Base-by-base conservation (phyloP, 306 rosid species). In the Prunus kanzakura region DNA sequence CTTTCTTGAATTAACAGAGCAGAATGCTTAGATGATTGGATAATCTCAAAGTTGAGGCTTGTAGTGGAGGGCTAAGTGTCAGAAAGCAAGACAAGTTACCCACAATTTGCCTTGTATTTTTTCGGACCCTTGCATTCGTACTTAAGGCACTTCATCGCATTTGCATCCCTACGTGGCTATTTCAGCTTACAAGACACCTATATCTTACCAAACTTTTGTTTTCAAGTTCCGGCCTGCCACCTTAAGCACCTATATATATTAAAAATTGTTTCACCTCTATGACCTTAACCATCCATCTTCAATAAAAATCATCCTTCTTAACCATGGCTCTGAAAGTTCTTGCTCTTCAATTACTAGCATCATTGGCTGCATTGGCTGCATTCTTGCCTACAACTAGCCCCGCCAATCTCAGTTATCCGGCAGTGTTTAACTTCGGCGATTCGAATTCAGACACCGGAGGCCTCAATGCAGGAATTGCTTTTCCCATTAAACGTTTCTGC, bases 371-470 rank as follows among this genome's bases (percentile, higher is more conserved):
- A 35, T 63, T 79, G 2, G 52, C 38, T 2, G 43, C 43, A 38
- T 13, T 27, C 64, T 82, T 82, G 46, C 79, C 74, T 73, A 6
- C 25, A 18, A 32, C 46, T 22, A 56, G 14, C 71, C 43, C 77
- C 49, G 30, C 13, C 69, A 22, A 62, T 58, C 79, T 77, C 65
- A 77, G 41, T 43, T 69, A 76, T 58, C 80, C 84, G 12, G 80
- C 84, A 11, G 73, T 84, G 15, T 84, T 84, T 45, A 84, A 84
- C 84, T 80, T 84, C 29, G 82, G 84, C 10, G 84, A 84, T 74
- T 84, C 87, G 1, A 84, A 84, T 77, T 84, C 87, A 8, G 87
- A 84, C 70, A 76, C 87, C 1, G 87, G 87, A 1, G 82, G 82
- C 22, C 13, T 84, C 6, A 80, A 69, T 35, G 84, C 84, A 0